A percentile compares a stretch with the other conserved stretches of the same genome.
These are phyloP conservation scores for Hypoxylon fuscum DNA, from an alignment of 495 filamentous ascomycete species.

Conservation along the genomic window DNA sequence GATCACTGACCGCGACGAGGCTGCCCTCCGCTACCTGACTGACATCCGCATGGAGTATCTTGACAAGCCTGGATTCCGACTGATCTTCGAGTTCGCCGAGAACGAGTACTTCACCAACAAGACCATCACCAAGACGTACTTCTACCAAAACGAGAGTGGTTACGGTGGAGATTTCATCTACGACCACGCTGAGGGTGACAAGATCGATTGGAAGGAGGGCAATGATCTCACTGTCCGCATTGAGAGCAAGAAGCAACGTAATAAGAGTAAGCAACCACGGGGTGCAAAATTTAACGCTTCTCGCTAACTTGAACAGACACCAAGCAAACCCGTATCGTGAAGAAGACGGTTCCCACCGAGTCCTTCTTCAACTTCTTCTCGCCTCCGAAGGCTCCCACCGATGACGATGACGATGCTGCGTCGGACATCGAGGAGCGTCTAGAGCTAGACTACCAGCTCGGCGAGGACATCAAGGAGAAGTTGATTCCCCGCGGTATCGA, in stretches of 20 bases:
- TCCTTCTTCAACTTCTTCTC: slow-evolving; percentile 99
- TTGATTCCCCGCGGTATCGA: slow-evolving; percentile 98
- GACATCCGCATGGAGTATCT: slow-evolving; percentile 99
- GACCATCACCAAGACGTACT: slow-evolving; percentile 97
- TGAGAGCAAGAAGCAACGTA: slow-evolving; percentile 99
- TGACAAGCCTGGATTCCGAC: slow-evolving; percentile 94
- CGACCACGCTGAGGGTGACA: slow-evolving; percentile 96
- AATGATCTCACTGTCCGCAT: slow-evolving; percentile 93
- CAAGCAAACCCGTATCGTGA: slow-evolving; percentile 97
- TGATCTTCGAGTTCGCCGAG: slow-evolving; percentile 95
- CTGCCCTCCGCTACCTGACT: slow-evolving; percentile 85
- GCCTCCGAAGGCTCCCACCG: slow-evolving; percentile 84
- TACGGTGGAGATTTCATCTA: slow-evolving; percentile 99
- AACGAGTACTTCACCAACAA: slow-evolving; percentile 98
- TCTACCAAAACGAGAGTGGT: slow-evolving; percentile 98
- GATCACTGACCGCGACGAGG: slow-evolving; percentile 97
- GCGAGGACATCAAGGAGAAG: slow-evolving; percentile 99
- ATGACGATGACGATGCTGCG: slow-evolving; percentile 77
- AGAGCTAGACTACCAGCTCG: slow-evolving; percentile 98
- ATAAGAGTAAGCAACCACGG: slow-evolving; percentile 85
- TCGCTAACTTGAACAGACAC: slow-evolving; percentile 72
- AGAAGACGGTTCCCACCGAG: slow-evolving; percentile 97
- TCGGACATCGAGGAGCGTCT: slow-evolving; percentile 97
- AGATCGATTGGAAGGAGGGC: slow-evolving; percentile 95
- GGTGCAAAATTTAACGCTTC: slow-evolving; percentile 41